Base-by-base conservation (phyloP, 2,329 filamentous ascomycete species). In the Penicillium corylophilum region DNA sequence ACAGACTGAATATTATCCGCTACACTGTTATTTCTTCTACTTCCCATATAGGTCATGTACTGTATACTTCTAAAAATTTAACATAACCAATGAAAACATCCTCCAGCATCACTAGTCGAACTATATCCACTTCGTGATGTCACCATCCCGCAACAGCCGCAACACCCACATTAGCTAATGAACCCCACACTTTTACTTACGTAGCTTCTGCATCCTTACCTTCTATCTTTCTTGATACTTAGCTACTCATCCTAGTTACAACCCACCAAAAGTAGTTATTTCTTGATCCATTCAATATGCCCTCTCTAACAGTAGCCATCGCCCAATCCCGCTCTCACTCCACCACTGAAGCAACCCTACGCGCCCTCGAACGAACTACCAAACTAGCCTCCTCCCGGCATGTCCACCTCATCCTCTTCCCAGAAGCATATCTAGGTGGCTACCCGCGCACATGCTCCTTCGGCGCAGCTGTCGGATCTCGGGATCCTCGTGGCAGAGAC, bases 381-480 rank as follows among this genome's bases (percentile, higher is more conserved):
- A 74, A 73, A 26, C 74, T 78, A 29, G 91, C 91, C 16, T 81
- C 85, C 38, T 78, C 68, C 7, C 69, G 76, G 38, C 75, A 75
- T 44, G 76, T 83, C 23, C 76, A 94, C 69, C 79, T 96, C 46
- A 79, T 96, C 31, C 83, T 96, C 51, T 91, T 96, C 55, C 92
- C 92, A 0, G 92, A 96, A 76, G 92, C 91, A 24, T 96, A 90
- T 67, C 80, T 96, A 1, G 92, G 92, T 48, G 92, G 92, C 2
- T 96, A 96, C 68, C 92, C 92, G n/a, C 86, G 91, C n/a, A 90
- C 87, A 18, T 86, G 85, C 54, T 76, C 77, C 44, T 96, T 96
- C 65, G 91, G 91, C 3, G 84, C 84, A 42, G 79, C 82, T 1
- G 79, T 96, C 4, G 92, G 92, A 4, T 77, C 79, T 18, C 85